Evolutionary conservation across 176 grass and related monocot genomes (phyloP).

Genomic region (Carex myosuroides): DNA sequence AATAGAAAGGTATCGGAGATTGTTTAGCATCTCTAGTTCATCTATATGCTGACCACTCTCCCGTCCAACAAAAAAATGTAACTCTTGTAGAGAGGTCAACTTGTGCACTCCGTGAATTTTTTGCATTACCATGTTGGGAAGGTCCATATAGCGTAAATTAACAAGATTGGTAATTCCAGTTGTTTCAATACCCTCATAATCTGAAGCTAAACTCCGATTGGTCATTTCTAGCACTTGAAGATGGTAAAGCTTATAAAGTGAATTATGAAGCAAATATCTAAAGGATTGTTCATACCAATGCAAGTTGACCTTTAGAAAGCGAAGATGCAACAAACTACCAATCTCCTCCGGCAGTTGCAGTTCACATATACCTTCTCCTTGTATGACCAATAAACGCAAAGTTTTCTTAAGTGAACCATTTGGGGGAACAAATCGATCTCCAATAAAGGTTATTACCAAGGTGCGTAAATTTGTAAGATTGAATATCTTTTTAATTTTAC

Average conservation of each 20-base stretch:
- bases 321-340: conserved; percentile 22
- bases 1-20: background rate
- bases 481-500: background rate
- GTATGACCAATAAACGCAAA: conserved; percentile 19
- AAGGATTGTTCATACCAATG: background rate
- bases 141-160: background rate
- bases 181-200: background rate
- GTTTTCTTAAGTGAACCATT: conserved; percentile 13
- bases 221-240: background rate
- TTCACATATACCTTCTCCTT: conserved; percentile 13
- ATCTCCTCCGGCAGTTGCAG: background rate
- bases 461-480: background rate
- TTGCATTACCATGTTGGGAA: background rate
- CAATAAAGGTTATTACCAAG: conserved; percentile 1
- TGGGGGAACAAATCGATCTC: background rate
- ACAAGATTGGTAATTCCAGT: background rate
- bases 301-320: background rate
- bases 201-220: too few species aligned
- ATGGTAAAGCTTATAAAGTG: conserved; percentile 10
- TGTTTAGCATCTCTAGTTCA: conserved; percentile 12
- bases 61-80: background rate
- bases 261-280: background rate
- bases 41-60: conserved; percentile 7
- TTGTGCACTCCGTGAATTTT: background rate
- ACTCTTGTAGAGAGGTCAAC: conserved; percentile 13